These are phyloP conservation scores for Deinandra increscens DNA, from an alignment of 129 eudicot species.

Conservation along the genomic window DNA sequence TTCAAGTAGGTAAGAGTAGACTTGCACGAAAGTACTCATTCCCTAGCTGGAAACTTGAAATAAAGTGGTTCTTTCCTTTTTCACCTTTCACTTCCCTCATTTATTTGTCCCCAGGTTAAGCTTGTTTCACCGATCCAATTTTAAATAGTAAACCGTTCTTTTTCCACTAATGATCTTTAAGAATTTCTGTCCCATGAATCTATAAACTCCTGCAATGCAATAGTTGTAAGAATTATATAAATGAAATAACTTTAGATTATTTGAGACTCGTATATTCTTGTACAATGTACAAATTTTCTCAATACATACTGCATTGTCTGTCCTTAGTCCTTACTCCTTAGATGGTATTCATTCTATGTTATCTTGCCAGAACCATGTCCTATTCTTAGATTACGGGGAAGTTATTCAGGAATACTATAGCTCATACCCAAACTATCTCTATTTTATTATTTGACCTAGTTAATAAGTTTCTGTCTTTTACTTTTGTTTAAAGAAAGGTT, in stretches of 20 bases:
- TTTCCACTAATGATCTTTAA: conserved; percentile 4
- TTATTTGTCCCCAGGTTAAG: conserved; percentile 5
- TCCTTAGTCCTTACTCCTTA: background rate
- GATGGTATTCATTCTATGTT: background rate
- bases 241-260: background rate
- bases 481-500: background rate
- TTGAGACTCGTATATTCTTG: background rate
- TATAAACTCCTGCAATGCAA: background rate
- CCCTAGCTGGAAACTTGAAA: conserved; percentile 12
- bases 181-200: background rate
- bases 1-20: conserved; percentile 10
- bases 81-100: background rate
- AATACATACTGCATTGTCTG: background rate
- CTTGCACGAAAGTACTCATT: conserved; percentile 9
- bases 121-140: background rate
- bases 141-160: conserved; percentile 13
- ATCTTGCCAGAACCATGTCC: background rate
- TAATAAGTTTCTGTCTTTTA: too few species aligned
- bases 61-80: background rate
- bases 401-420: background rate
- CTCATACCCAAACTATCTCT: background rate
- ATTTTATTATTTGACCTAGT: too few species aligned
- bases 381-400: background rate
- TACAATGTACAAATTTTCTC: background rate
- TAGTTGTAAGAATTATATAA: background rate